Conservation (phyloP, 1,139 yeast genomes). For the Yamadazyma aaseri region DNA sequence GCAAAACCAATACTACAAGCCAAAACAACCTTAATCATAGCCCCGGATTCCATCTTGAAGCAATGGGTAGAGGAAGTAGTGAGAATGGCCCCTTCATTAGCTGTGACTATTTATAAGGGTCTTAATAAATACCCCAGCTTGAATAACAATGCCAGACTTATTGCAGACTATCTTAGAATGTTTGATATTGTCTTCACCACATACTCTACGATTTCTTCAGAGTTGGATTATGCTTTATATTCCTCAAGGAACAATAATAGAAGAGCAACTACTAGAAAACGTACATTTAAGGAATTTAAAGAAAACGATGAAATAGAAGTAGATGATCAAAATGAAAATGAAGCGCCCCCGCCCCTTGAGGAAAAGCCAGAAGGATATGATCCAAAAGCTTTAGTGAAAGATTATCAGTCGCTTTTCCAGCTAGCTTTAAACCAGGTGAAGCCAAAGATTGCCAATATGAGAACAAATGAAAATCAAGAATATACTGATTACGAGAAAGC, state of each 20-base stretch:
- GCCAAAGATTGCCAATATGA: conserved; percentile 30
- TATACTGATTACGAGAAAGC: conserved; percentile 38
- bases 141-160: conserved; percentile 38
- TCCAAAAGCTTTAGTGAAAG: conserved; percentile 18
- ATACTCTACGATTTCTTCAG: conserved; percentile 65
- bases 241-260: conserved; percentile 59
- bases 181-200: conserved; percentile 85
- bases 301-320: conserved; percentile 13
- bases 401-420: conserved; percentile 31
- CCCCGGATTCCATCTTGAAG: conserved; percentile 76
- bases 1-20: conserved; percentile 49
- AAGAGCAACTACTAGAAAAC: conserved; percentile 29
- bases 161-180: conserved; percentile 47
- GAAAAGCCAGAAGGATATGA: conserved; percentile 8
- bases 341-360: not conserved
- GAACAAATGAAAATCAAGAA: conserved; percentile 20
- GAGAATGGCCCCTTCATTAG: conserved; percentile 55
- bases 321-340: conserved; percentile 8
- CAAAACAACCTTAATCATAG: conserved; percentile 75
- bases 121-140: conserved; percentile 48
- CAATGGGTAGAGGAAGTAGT: conserved; percentile 84
- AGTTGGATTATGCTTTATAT: conserved; percentile 78
- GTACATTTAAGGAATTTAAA: conserved; percentile 13
- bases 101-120: conserved; percentile 65
- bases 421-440: conserved; percentile 25